Evolutionary conservation across 148 eudicot genomes (phyloP).

Genomic region (Chenopodium berlandieri): DNA sequence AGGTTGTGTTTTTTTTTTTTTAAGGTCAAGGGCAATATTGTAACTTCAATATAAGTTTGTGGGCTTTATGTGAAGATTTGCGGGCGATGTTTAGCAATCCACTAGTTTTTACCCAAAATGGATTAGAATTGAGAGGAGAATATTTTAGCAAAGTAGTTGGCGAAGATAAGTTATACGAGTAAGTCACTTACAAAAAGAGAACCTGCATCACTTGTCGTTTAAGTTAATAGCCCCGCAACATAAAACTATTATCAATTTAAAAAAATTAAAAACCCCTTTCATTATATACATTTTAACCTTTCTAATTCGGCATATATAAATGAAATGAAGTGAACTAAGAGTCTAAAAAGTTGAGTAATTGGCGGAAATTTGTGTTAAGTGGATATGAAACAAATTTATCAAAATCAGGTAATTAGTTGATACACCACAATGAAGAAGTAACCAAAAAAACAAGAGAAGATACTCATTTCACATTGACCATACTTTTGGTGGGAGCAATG

Average conservation of each 20-base stretch:
- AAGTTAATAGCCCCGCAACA: neutral
- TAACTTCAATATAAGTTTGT: too few relatives aligned
- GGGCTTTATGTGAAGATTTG: too few relatives aligned
- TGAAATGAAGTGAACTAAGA: neutral
- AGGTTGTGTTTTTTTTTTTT: too few relatives aligned
- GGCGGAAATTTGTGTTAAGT: neutral
- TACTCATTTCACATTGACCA: neutral
- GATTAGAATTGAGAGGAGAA: neutral
- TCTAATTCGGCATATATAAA: too few relatives aligned
- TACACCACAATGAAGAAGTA: neutral
- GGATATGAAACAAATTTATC: neutral
- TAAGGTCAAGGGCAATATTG: too few relatives aligned
- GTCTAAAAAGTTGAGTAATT: neutral
- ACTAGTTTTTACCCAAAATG: neutral
- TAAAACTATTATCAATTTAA: too few relatives aligned
- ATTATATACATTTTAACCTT: neutral
- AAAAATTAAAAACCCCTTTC: neutral
- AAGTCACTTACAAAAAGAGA: too few relatives aligned
- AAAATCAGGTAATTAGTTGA: neutral
- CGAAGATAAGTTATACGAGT: too few relatives aligned
- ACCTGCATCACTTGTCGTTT: neutral
- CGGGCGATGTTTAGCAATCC: too few relatives aligned
- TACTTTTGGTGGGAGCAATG: constrained; percentile 6
- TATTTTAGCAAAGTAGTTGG: neutral
- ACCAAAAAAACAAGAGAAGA: neutral